Evolutionary conservation across 106 monocot species (phyloP).

Genomic region (Narthecium ossifragum): DNA sequence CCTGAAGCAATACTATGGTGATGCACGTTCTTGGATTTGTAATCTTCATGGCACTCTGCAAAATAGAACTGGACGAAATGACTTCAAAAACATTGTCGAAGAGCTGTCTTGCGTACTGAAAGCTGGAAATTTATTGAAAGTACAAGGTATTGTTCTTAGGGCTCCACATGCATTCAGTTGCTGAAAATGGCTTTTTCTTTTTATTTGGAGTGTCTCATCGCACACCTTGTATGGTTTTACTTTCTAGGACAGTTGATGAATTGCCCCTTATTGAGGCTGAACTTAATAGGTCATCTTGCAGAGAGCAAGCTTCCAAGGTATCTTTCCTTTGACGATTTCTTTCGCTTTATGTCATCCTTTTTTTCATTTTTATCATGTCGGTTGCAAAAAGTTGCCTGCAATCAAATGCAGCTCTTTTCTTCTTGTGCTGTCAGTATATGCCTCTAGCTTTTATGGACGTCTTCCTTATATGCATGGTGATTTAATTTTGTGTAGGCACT

Average conservation of each 20-base stretch:
- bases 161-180: neutral
- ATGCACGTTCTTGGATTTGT: conserved; percentile 54
- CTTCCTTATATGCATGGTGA: neutral
- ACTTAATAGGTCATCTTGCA: conserved; percentile 42
- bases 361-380: neutral
- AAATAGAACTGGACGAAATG: conserved; percentile 31
- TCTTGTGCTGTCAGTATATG: neutral
- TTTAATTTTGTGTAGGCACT: conserved; percentile 22
- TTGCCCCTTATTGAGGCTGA: conserved; percentile 46
- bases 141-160: conserved; percentile 26
- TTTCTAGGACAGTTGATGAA: conserved; percentile 55
- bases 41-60: conserved; percentile 27
- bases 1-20: conserved; percentile 33
- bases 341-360: neutral
- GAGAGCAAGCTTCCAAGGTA: conserved; percentile 22
- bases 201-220: neutral
- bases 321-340: neutral
- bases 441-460: neutral
- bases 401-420: neutral
- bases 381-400: neutral
- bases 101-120: conserved; percentile 45
- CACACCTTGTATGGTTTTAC: neutral
- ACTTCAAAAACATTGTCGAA: conserved; percentile 40
- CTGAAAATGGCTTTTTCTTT: neutral
- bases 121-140: conserved; percentile 37